These are phyloP conservation scores for Alternaria gansuensis DNA, from an alignment of 2,329 filamentous ascomycete species.

Conservation along the genomic window DNA sequence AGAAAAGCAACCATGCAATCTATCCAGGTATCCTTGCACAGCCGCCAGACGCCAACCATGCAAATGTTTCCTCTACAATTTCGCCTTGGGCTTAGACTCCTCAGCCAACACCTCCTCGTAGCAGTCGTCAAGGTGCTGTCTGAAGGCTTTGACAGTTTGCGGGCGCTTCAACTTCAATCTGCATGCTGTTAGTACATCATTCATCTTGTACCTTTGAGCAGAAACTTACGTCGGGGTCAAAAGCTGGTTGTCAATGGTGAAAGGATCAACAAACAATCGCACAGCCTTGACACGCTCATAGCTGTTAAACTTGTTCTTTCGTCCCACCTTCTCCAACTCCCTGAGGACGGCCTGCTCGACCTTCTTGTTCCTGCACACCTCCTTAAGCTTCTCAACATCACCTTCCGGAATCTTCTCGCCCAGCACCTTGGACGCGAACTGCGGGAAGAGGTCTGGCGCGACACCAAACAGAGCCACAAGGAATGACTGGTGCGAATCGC, in stretches of 20 bases:
- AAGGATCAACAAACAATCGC: conserved; percentile 83
- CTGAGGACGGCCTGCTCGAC: conserved; percentile 79
- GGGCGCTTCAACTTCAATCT: conserved; percentile 78
- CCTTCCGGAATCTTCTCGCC: conserved; percentile 69
- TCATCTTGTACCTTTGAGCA: neutral
- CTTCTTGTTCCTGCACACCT: conserved; percentile 72
- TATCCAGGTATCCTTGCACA: conserved; percentile 1
- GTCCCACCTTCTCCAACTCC: conserved; percentile 79
- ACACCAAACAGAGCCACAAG: conserved; percentile 90
- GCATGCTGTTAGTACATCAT: conserved; percentile 23
- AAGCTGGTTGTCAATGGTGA: conserved; percentile 91
- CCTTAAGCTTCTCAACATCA: conserved; percentile 73
- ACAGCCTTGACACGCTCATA: conserved; percentile 84
- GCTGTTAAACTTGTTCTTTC: conserved; percentile 87
- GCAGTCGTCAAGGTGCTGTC: conserved; percentile 66
- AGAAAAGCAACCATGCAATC: conserved; percentile 15
- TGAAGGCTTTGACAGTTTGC: conserved; percentile 70
- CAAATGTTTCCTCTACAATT: conserved; percentile 54
- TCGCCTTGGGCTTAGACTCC: conserved; percentile 55
- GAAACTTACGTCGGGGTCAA: conserved; percentile 82
- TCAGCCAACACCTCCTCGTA: conserved; percentile 65
- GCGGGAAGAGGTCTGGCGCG: conserved; percentile 82
- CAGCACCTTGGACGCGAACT: conserved; percentile 79
- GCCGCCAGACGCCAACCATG: conserved; percentile 8
- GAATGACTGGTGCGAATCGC: conserved; percentile 81